Conservation (phyloP, 169 alveolate species). For the Cardiosporidium cionae region DNA sequence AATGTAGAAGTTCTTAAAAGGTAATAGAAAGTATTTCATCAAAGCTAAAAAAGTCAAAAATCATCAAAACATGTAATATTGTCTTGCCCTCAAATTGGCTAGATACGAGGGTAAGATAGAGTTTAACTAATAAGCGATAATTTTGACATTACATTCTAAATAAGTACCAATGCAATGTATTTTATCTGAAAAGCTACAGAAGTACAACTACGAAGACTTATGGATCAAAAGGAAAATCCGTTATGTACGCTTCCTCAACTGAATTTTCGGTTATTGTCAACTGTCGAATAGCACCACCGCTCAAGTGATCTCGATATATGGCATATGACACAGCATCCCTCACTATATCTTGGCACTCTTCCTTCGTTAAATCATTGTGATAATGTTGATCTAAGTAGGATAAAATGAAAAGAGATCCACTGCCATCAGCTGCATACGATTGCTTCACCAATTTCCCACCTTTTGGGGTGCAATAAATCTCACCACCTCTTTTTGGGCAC, state of each 20-base stretch:
- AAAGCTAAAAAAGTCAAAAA: too few relatives aligned
- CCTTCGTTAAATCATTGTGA: constrained; percentile 67
- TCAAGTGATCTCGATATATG: constrained; percentile 74
- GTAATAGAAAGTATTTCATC: too few relatives aligned
- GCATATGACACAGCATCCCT: constrained; percentile 74
- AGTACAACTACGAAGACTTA: too few relatives aligned
- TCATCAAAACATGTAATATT: too few relatives aligned
- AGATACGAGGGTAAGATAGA: too few relatives aligned
- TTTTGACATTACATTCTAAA: too few relatives aligned
- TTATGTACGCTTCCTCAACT: constrained; percentile 28
- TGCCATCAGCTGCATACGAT: constrained; percentile 77
- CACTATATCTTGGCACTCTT: constrained; percentile 66
- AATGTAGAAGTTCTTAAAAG: too few relatives aligned
- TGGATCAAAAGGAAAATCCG: too few relatives aligned
- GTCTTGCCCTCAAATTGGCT: too few relatives aligned
- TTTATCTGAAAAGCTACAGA: too few relatives aligned
- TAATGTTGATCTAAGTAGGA: constrained; percentile 74
- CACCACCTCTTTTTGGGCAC: constrained; percentile 61
- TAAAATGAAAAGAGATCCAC: constrained; percentile 82
- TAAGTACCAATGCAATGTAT: too few relatives aligned
- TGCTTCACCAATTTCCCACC: constrained; percentile 78
- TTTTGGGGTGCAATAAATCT: constrained; percentile 69
- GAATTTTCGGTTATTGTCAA: constrained; percentile 15
- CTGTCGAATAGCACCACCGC: constrained; percentile 81
- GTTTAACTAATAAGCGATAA: too few relatives aligned